A percentile compares a stretch with the other conserved stretches of the same genome.
Evolutionary conservation across 2,329 filamentous ascomycete genomes (phyloP).

Genomic region (Emmonsiellopsis sp.): DNA sequence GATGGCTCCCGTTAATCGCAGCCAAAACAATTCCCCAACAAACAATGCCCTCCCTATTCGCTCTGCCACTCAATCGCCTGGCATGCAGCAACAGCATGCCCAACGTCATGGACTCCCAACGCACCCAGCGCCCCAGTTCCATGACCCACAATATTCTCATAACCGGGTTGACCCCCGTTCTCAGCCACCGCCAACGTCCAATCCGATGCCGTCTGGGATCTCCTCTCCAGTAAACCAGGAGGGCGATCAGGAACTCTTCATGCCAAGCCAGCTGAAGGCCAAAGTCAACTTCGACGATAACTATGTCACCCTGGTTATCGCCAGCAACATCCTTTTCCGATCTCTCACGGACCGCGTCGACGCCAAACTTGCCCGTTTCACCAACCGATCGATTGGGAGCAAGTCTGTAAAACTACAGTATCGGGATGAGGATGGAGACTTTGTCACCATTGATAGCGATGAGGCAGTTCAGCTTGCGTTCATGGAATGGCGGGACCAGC

Average conservation of each 20-base stretch:
- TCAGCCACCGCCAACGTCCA: constrained; percentile 15
- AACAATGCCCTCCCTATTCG: constrained; percentile 57
- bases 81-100: constrained; percentile 50
- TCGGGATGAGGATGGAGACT: constrained; percentile 84
- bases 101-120: constrained; percentile 33
- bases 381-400: constrained; percentile 70
- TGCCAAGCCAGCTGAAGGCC: constrained; percentile 78
- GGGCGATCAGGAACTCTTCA: constrained; percentile 33
- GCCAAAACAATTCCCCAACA: constrained; percentile 71
- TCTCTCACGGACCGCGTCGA: constrained; percentile 93
- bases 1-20: constrained; percentile 59
- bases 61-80: constrained; percentile 62
- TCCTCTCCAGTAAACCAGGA: constrained; percentile 27
- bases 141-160: constrained; percentile 31
- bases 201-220: constrained; percentile 10
- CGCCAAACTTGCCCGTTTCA: constrained; percentile 82
- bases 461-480: constrained; percentile 96
- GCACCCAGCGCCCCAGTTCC: constrained; percentile 27
- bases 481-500: constrained; percentile 80
- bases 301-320: constrained; percentile 91
- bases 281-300: constrained; percentile 89
- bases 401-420: constrained; percentile 83
- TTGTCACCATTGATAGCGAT: constrained; percentile 86
- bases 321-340: constrained; percentile 89
- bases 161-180: constrained; percentile 12